Percentiles rank a stretch among this genome's conserved stretches.
Conservation (phyloP, 345 rosid species). For the Pelargonium nanum region DNA sequence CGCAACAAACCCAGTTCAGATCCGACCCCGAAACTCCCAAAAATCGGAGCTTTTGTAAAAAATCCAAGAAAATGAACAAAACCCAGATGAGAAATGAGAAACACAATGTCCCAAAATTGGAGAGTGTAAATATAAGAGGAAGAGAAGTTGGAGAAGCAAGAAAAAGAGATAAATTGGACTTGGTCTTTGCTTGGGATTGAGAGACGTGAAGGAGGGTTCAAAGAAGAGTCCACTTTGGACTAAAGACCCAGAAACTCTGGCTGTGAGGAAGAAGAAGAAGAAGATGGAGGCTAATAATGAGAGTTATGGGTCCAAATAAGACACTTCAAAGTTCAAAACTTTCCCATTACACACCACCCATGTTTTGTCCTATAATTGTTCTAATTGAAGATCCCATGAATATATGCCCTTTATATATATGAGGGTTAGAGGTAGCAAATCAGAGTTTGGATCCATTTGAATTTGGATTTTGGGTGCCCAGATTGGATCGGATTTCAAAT, state of each 20-base stretch:
- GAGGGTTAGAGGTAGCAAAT: no score
- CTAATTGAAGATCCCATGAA: no score
- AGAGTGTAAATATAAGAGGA: no score
- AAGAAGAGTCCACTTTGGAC: not conserved
- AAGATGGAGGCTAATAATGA: not conserved
- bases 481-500: no score
- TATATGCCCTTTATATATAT: no score
- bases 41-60: not conserved
- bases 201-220: not conserved
- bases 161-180: conserved; percentile 6
- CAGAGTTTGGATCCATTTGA: no score
- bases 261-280: not conserved
- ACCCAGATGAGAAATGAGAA: conserved; percentile 7
- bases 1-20: no score
- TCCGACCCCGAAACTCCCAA: not conserved
- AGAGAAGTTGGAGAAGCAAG: not conserved
- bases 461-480: no score
- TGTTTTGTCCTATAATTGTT: no score
- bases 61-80: conserved; percentile 10
- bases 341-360: no score
- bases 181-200: conserved; percentile 1
- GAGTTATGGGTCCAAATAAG: not conserved
- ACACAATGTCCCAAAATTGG: no score
- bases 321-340: no score
- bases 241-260: not conserved